Evolutionary conservation across 768 basidiomycete species (phyloP), one percentile per base, ranked within the genome.

Genomic region (Lactifluus hygrophoroides): DNA sequence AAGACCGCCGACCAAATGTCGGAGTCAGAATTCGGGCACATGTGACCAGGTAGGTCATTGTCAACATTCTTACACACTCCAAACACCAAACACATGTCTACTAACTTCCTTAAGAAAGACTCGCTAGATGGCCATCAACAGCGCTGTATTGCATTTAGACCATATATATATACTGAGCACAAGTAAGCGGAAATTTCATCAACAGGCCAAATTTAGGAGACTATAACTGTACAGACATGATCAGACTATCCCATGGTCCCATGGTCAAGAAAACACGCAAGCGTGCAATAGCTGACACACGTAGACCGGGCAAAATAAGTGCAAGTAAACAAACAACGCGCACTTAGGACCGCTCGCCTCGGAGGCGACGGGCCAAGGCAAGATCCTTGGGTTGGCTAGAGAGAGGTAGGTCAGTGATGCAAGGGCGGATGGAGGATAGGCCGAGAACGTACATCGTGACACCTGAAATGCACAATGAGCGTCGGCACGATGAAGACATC

Each of bases 351-450:
- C 88, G 77, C 75, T 90, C 90, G 44, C 90, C 90, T 40, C 90
- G 82, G 67, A 91, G 69, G 67, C 89, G 78, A 48, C 89, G 81
- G 48, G 88, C 89, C 49, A 90, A 78, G 47, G 87, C 84, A 56
- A 91, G 80, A 74, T 91, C 89, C 75, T 90, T 90, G 7, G 90
- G 90, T 74, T 90, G 88, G 69, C 75, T 76, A 59, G 60, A 65
- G 30, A 58, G 19, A 19, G 17, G 49, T 17, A 81, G 3, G 34
- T 62, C 27, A 56, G 61, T 47, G 50, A 59, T 34, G 43, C 30
- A 43, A 5, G 45, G 19, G 9, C 10, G 8, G 2, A 48, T 10
- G 42, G 14, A 25, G 19, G 21, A n/a, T n/a, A n/a, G 23, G 21
- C 3, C 4, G 16, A 5, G 16, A 51, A 64, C 64, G 30, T 53